Percentiles rank a stretch among this genome's conserved stretches.
phyloP scores from a whole-genome alignment of 2,329 filamentous ascomycete genomes.

The Grosmannia serpens region DNA sequence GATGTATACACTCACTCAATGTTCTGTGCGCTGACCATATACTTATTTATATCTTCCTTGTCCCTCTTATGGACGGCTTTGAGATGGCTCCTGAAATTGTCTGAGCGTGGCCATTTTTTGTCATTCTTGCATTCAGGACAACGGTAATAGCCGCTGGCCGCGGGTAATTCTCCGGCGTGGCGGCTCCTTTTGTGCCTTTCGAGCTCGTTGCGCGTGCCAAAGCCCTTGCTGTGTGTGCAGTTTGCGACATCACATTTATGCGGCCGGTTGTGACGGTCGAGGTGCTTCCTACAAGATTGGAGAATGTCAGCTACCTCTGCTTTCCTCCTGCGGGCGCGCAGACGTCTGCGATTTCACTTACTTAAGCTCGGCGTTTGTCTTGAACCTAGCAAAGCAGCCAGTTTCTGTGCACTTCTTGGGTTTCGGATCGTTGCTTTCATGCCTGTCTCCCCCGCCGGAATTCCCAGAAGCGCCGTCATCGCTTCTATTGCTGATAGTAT shows the following conservation, averaged over 20 bases:
- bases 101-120: background rate
- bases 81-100: background rate
- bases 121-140: background rate
- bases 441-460: background rate
- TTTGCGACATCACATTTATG: slow-evolving; percentile 45
- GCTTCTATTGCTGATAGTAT: background rate
- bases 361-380: slow-evolving; percentile 45
- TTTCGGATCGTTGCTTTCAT: background rate
- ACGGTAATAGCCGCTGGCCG: background rate
- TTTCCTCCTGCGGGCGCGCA: background rate
- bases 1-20: background rate
- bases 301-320: background rate
- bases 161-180: background rate
- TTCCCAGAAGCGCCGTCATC: background rate
- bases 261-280: slow-evolving; percentile 52
- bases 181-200: slow-evolving; percentile 60
- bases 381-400: slow-evolving; percentile 18
- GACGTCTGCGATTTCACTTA: slow-evolving; percentile 20
- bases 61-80: background rate
- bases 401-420: background rate
- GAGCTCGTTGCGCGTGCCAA: slow-evolving; percentile 71
- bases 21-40: background rate
- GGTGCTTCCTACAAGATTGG: slow-evolving; percentile 56
- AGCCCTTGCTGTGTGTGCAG: slow-evolving; percentile 54
- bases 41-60: background rate